A percentile compares a stretch with the other conserved stretches of the same genome.
Conservation (phyloP, 352 stramenopile species). For the Globisporangium megalacanthum region DNA sequence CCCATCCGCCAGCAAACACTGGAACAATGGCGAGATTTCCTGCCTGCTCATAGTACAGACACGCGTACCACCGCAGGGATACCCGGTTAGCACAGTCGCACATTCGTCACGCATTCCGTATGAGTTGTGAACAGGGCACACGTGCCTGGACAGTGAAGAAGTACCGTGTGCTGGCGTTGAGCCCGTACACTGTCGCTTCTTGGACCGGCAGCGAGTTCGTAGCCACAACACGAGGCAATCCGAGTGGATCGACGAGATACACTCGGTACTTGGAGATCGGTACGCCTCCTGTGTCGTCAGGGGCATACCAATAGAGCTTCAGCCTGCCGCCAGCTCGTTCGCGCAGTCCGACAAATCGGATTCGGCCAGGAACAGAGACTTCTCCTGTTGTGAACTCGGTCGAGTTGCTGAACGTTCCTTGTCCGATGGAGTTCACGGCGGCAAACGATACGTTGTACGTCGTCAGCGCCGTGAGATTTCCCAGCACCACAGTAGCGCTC, state of each 20-base stretch:
- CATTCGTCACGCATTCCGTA: background rate
- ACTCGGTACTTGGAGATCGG: constrained; percentile 57
- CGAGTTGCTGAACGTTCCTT: constrained; percentile 25
- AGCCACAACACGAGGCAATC: constrained; percentile 9
- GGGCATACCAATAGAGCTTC: constrained; percentile 30
- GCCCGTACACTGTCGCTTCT: constrained; percentile 14
- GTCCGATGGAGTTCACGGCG: constrained; percentile 22
- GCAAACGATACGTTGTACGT: constrained; percentile 39
- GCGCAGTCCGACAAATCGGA: constrained; percentile 13
- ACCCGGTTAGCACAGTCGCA: background rate
- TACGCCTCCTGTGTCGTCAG: constrained; percentile 46
- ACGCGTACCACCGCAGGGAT: background rate
- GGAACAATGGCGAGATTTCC: constrained; percentile 29
- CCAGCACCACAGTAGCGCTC: constrained; percentile 10
- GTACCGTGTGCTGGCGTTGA: constrained; percentile 34
- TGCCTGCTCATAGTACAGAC: constrained; percentile 20
- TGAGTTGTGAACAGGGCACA: background rate
- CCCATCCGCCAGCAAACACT: constrained; percentile 40
- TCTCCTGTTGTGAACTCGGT: constrained; percentile 34
- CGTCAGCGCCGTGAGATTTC: constrained; percentile 25
- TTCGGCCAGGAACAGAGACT: constrained; percentile 28
- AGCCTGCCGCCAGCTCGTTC: constrained; percentile 34
- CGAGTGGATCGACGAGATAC: constrained; percentile 18
- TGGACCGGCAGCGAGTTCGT: constrained; percentile 14
- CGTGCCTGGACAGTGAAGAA: constrained; percentile 45